A percentile compares a stretch with the other conserved stretches of the same genome.
Evolutionary conservation across 202 grass and related monocot genomes (phyloP).

Genomic region (Hordeum pubiflorum): DNA sequence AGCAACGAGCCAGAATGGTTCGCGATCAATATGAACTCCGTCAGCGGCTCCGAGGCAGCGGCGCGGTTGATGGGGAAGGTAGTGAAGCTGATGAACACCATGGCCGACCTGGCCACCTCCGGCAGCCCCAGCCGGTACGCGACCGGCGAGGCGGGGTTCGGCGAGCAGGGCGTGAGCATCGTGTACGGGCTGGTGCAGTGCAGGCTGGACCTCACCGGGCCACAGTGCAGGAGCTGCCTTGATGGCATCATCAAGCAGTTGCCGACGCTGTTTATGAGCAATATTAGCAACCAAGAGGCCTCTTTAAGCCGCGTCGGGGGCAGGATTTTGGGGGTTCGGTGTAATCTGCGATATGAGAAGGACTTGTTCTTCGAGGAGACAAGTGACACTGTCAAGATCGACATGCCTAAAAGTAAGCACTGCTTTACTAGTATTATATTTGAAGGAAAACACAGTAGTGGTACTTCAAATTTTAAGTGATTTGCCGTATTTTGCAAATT

Average conservation of each 20-base stretch:
- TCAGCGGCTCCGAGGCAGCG: background rate
- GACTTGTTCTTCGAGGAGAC: constrained; percentile 37
- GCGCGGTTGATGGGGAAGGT: background rate
- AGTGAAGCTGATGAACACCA: background rate
- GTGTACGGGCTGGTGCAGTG: constrained; percentile 46
- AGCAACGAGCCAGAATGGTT: background rate
- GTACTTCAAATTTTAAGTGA: no score
- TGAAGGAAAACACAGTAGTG: no score
- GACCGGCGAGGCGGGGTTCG: constrained; percentile 28
- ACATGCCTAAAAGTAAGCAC: background rate
- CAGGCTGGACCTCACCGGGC: constrained; percentile 15
- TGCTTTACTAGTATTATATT: no score
- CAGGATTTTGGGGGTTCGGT: constrained; percentile 29
- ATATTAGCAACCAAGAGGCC: no score
- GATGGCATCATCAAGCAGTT: background rate
- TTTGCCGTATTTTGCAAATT: background rate
- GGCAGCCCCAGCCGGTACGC: constrained; percentile 1
- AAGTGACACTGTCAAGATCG: constrained; percentile 8
- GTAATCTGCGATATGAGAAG: constrained; percentile 39
- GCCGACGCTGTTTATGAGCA: background rate
- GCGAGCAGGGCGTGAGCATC: background rate
- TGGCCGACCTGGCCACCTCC: background rate
- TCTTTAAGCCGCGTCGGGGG: constrained; percentile 7
- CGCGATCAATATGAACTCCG: background rate
- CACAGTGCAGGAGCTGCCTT: constrained; percentile 25